phyloP scores from a whole-genome alignment of 1,284 basidiomycete species.

The Moesziomyces parantarcticus region DNA sequence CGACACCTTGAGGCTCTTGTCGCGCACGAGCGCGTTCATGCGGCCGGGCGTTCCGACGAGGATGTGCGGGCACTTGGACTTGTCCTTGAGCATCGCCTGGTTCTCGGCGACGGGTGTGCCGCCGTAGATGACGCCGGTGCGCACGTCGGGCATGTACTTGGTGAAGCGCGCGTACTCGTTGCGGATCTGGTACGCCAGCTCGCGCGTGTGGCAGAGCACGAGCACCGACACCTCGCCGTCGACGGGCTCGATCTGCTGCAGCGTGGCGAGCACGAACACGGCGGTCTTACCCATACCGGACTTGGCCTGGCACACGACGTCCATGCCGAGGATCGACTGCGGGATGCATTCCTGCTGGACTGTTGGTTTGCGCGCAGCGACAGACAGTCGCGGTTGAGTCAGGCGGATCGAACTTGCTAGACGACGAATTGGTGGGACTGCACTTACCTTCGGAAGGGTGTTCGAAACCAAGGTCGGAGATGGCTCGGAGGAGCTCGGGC shows the following conservation, averaged over 20 bases:
- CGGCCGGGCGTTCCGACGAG: slow-evolving; percentile 95
- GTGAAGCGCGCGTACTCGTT: slow-evolving; percentile 99
- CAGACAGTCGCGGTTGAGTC: not conserved
- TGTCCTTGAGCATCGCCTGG: slow-evolving; percentile 92
- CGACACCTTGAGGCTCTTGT: slow-evolving; percentile 64
- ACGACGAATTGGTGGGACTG: not conserved
- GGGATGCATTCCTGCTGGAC: slow-evolving; percentile 99
- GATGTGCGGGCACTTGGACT: slow-evolving; percentile 97
- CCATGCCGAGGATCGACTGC: slow-evolving; percentile 99
- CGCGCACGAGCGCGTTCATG: slow-evolving; percentile 66
- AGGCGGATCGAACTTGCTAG: slow-evolving; percentile 4
- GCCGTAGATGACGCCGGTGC: slow-evolving; percentile 97
- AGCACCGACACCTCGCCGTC: slow-evolving; percentile 97
- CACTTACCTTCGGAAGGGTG: slow-evolving; percentile 95
- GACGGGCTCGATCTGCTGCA: slow-evolving; percentile 98
- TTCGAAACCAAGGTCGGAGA: slow-evolving; percentile 98
- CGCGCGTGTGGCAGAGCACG: slow-evolving; percentile 98
- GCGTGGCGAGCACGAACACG: slow-evolving; percentile 95
- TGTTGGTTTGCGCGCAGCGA: slow-evolving; percentile 66
- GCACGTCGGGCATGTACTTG: slow-evolving; percentile 99
- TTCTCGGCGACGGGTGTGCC: slow-evolving; percentile 95
- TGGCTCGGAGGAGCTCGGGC: slow-evolving; percentile 94
- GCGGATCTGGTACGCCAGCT: slow-evolving; percentile 99
- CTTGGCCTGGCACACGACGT: slow-evolving; percentile 99
- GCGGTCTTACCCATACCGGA: slow-evolving; percentile 99